These are phyloP conservation scores for Fusarium cyanostomum DNA, from an alignment of 2,329 filamentous ascomycete genomes.

Conservation along the genomic window DNA sequence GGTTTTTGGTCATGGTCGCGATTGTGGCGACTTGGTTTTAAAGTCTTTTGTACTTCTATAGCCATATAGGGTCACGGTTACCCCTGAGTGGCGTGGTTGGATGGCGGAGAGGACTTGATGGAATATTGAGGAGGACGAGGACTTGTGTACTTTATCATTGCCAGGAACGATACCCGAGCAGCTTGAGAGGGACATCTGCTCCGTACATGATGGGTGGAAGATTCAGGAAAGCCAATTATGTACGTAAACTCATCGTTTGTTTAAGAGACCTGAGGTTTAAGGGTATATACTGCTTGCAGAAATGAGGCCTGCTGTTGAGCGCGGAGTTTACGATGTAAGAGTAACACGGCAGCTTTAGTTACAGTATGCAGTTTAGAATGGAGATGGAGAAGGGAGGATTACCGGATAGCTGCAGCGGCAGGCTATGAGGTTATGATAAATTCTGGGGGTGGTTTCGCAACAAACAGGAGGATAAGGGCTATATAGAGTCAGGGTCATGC, in stretches of 20 bases:
- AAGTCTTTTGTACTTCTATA: conserved; percentile 34
- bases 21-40: conserved; percentile 5
- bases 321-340: background rate
- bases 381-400: background rate
- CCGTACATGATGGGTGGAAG: conserved; percentile 22
- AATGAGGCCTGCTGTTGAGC: background rate
- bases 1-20: conserved; percentile 9
- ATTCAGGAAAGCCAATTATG: background rate
- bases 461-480: background rate
- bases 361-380: background rate
- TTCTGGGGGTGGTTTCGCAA: background rate
- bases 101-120: background rate
- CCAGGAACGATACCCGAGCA: conserved; percentile 44
- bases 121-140: conserved; percentile 17
- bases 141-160: conserved; percentile 43
- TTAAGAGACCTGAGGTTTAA: conserved; percentile 12
- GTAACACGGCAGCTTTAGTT: background rate
- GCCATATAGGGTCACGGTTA: conserved; percentile 7
- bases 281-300: background rate
- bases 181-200: conserved; percentile 31
- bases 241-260: background rate
- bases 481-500: background rate
- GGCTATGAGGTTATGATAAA: background rate
- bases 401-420: background rate
- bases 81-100: conserved; percentile 21